phyloP scores from a whole-genome alignment of 768 basidiomycete species.

The Calocybe indica region DNA sequence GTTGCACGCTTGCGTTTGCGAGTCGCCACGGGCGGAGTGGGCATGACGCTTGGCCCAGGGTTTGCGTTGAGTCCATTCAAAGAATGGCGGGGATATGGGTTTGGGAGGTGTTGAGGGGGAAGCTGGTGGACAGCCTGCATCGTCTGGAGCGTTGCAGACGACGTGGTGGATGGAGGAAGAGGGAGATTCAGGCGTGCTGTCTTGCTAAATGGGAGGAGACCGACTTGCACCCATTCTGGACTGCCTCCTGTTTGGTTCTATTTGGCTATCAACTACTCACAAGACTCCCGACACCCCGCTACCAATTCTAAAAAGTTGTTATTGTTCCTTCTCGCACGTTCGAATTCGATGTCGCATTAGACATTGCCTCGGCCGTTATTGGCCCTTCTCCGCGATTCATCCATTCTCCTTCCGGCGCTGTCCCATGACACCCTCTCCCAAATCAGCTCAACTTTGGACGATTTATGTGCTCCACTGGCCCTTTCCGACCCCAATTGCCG shows the following conservation, averaged over 20 bases:
- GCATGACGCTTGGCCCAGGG: slow-evolving; percentile 58
- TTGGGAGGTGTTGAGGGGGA: slow-evolving; percentile 53
- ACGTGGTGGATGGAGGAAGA: slow-evolving; percentile 42
- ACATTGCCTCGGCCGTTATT: too few relatives aligned
- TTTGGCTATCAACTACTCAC: slow-evolving; percentile 25
- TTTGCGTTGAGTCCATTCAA: slow-evolving; percentile 36
- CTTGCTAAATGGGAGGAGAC: slow-evolving; percentile 36
- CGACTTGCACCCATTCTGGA: slow-evolving; percentile 20
- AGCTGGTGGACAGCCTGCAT: slow-evolving; percentile 75
- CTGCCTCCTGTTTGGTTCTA: slow-evolving; percentile 29
- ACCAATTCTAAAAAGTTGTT: too few relatives aligned
- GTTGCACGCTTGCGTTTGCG: slow-evolving; percentile 76
- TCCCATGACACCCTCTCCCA: too few relatives aligned
- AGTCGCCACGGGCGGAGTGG: slow-evolving; percentile 64
- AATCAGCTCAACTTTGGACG: too few relatives aligned
- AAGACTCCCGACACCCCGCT: neutral
- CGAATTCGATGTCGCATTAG: too few relatives aligned
- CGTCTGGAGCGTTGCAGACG: slow-evolving; percentile 39
- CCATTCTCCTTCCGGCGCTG: too few relatives aligned
- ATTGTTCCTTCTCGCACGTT: too few relatives aligned
- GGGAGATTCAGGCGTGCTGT: slow-evolving; percentile 18
- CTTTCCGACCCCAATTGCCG: too few relatives aligned
- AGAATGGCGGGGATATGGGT: slow-evolving; percentile 61
- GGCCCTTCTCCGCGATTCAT: too few relatives aligned
- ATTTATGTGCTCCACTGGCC: too few relatives aligned